Conservation (phyloP, 1,284 basidiomycete species). For the Microbotryum saponariae region DNA sequence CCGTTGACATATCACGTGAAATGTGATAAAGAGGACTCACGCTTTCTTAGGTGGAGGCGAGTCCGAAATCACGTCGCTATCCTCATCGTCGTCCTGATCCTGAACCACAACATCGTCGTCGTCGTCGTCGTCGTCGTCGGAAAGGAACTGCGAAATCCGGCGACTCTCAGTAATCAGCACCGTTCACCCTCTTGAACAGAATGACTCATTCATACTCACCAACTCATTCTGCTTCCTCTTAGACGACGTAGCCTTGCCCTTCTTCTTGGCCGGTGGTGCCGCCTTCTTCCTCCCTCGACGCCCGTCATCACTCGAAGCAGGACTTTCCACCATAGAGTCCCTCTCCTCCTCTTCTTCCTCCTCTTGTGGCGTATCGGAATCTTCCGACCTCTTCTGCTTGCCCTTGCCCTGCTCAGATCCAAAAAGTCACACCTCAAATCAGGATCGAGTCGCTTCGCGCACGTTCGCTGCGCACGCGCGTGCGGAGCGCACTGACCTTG, state of each 20-base stretch:
- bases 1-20: neutral
- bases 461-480: neutral
- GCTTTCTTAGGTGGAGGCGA: constrained; percentile 34
- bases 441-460: neutral
- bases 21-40: constrained; percentile 16
- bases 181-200: neutral
- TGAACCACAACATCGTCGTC: constrained; percentile 44
- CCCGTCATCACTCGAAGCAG: constrained; percentile 14
- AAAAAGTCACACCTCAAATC: constrained; percentile 1
- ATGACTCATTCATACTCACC: constrained; percentile 36
- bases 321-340: constrained; percentile 23
- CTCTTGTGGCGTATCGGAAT: constrained; percentile 1
- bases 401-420: constrained; percentile 10
- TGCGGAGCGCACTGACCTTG: constrained; percentile 10
- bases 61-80: constrained; percentile 47
- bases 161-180: no score
- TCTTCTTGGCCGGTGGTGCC: constrained; percentile 33
- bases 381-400: constrained; percentile 16
- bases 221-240: constrained; percentile 32
- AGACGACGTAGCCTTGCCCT: constrained; percentile 4
- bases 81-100: constrained; percentile 50
- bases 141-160: constrained; percentile 26
- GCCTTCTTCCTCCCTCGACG: constrained; percentile 5
- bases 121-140: constrained; percentile 51
- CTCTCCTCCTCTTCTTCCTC: constrained; percentile 2